Base-by-base conservation (phyloP, 2,329 filamentous ascomycete genomes). In the Epicoccum sorghinum region DNA sequence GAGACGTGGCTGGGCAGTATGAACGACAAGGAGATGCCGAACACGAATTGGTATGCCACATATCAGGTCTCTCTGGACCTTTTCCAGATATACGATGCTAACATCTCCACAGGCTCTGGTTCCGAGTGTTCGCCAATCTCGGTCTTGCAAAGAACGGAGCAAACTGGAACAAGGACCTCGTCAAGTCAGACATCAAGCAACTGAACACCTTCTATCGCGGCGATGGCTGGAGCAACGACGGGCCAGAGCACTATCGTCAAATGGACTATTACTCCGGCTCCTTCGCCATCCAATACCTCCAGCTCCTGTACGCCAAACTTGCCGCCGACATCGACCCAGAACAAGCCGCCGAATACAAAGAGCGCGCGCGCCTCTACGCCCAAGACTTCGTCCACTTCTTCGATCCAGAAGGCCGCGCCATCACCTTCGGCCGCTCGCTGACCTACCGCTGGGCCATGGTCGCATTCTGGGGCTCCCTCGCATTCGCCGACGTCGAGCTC, bases 201-300 rank as follows among this genome's bases (percentile, higher is more conserved):
- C 79, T 93, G 8, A 86, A 93, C 65, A 90, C 88, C 0, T 93
- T 93, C 71, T 91, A 92, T 68, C 85, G 89, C n/a, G 89, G 89
- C 5, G 87, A 86, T 40, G 89, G 90, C 0, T 93, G 90, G 90
- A 91, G 87, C 2, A 91, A 92, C 64, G 90, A 93, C 68, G 90
- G 90, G 0, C 90, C 90, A 0, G 86, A 88, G 65, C 86, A 86
- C 12, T 90, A 92, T 52, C 88, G 90, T 53, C 89, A 93, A 73
- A 91, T 93, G 86, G 89, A 93, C 71, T 93, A 93, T 68, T 93
- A 93, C 73, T 91, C 88, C 0, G 89, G 89, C 8, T 90, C 87
- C 53, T 93, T 92, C 69, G 90, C 89, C 1, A 93, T 93, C 52
- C 89, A 93, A 62, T 90, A 90, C 63, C 77, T 92, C 4, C 89